Evolutionary conservation across 768 basidiomycete species (phyloP).

Genomic region (Boletus subcaerulescens): DNA sequence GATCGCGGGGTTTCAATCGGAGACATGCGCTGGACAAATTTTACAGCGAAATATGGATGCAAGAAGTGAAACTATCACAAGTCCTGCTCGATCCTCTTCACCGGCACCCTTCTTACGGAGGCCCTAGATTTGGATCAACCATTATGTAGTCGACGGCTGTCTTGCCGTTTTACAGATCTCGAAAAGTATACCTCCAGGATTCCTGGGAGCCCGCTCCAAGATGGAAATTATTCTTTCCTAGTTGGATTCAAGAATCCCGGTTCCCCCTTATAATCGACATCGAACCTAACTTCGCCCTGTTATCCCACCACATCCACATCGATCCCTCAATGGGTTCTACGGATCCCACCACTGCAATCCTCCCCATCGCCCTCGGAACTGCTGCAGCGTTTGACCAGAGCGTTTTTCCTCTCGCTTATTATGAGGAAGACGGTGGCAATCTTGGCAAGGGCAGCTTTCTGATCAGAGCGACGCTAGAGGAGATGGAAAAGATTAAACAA

Average conservation of each 20-base stretch:
- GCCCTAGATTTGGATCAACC: too few species aligned
- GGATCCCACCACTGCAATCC: neutral
- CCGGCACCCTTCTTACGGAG: too few species aligned
- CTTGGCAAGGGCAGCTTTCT: constrained; percentile 1
- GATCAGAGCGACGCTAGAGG: constrained; percentile 3
- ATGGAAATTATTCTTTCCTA: neutral
- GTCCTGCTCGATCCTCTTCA: too few species aligned
- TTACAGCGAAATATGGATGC: too few species aligned
- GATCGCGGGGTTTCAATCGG: too few species aligned
- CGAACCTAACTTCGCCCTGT: neutral
- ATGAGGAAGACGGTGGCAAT: neutral
- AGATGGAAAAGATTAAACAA: neutral
- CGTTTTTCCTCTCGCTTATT: constrained; percentile 6
- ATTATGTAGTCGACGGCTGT: too few species aligned
- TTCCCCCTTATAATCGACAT: neutral
- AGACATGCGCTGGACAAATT: too few species aligned
- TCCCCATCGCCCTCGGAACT: neutral
- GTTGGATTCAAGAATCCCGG: too few species aligned
- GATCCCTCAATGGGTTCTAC: neutral
- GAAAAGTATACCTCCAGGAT: too few species aligned
- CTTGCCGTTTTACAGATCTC: too few species aligned
- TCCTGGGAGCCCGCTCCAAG: too few species aligned
- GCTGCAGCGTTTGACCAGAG: neutral
- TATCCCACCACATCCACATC: neutral
- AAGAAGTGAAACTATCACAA: too few species aligned